Conservation (phyloP, 768 basidiomycete species). For the Kwoniella dendrophila region DNA sequence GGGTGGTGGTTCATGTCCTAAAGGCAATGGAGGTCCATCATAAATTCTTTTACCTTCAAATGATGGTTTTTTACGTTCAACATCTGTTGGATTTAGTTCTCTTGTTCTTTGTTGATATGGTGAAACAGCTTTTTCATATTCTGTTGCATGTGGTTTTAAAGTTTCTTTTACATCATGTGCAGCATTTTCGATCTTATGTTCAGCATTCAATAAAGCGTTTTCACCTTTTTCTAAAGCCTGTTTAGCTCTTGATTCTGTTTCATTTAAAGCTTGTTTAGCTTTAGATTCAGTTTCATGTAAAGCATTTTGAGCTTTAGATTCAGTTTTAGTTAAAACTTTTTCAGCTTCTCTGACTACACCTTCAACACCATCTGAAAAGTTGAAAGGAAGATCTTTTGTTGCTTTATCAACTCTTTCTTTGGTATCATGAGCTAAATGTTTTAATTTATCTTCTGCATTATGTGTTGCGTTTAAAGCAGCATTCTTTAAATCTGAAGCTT, state of each 20-base stretch:
- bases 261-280: conserved; percentile 69
- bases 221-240: conserved; percentile 30
- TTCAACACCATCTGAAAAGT: conserved; percentile 66
- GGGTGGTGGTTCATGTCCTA: conserved; percentile 91
- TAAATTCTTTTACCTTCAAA: conserved; percentile 61
- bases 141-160: conserved; percentile 21
- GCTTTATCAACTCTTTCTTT: conserved; percentile 39
- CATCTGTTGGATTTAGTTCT: conserved; percentile 52
- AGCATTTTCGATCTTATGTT: conserved; percentile 9
- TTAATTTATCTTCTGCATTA: conserved; percentile 62
- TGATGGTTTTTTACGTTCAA: conserved; percentile 42
- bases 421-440: conserved; percentile 43
- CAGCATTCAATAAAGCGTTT: conserved; percentile 13
- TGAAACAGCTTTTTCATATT: conserved; percentile 15
- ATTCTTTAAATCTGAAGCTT: conserved; percentile 39
- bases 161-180: conserved; percentile 30
- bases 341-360: conserved; percentile 74
- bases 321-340: conserved; percentile 61
- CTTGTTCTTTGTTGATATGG: conserved; percentile 51
- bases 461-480: conserved; percentile 39
- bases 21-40: conserved; percentile 69
- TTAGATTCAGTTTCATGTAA: conserved; percentile 52
- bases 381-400: conserved; percentile 34
- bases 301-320: conserved; percentile 42
- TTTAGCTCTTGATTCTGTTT: conserved; percentile 43